phyloP scores from a whole-genome alignment of 352 stramenopile species.

The Pythium sukuiense region DNA sequence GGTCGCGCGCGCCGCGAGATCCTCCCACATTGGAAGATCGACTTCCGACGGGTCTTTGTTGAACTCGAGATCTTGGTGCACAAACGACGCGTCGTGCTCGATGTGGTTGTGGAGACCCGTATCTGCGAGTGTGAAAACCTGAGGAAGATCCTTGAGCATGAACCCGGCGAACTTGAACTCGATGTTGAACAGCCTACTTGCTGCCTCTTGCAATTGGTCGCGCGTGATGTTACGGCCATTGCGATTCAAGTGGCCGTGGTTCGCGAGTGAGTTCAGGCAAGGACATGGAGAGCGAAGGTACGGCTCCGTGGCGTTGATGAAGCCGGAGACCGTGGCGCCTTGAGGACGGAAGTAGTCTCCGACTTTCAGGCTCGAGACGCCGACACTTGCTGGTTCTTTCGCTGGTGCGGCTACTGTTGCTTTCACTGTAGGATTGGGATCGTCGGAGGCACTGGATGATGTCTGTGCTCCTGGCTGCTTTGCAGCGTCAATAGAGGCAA shows the following conservation, averaged over 20 bases:
- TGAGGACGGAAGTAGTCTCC: conserved; percentile 15
- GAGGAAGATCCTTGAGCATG: background rate
- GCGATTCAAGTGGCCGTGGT: conserved; percentile 4
- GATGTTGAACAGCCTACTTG: background rate
- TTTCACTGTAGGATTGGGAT: background rate
- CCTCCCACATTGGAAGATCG: conserved; percentile 28
- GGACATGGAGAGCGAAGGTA: background rate
- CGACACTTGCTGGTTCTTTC: background rate
- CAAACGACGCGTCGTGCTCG: conserved; percentile 38
- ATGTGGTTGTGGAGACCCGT: conserved; percentile 30
- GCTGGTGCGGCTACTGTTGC: background rate
- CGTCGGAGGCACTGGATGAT: background rate
- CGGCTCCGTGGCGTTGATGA: background rate
- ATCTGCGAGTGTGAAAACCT: background rate
- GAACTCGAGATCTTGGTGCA: conserved; percentile 36
- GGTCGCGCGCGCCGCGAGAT: conserved; percentile 18
- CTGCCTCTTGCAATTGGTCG: background rate
- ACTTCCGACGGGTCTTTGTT: conserved; percentile 33
- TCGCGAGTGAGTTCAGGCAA: conserved; percentile 5
- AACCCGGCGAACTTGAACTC: background rate
- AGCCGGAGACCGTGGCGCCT: background rate
- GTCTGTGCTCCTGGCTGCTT: background rate
- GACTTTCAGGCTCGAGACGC: background rate
- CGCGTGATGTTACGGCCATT: conserved; percentile 5
- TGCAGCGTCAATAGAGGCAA: background rate